Evolutionary conservation across 495 filamentous ascomycete species (phyloP).

Genomic region (Platismatia glauca): DNA sequence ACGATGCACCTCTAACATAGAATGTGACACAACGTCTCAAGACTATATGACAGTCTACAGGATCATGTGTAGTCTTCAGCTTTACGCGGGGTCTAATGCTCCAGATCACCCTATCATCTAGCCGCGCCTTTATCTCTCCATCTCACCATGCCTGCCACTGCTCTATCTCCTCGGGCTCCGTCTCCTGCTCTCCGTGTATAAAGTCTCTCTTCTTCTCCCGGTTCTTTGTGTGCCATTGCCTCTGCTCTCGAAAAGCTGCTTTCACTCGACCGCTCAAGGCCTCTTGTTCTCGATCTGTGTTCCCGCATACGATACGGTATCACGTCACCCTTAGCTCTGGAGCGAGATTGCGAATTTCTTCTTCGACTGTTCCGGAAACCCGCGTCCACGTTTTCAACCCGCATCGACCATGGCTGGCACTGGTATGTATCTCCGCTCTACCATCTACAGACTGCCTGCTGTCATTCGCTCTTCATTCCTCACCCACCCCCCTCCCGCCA

Average conservation of each 20-base stretch:
- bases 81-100: background rate
- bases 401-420: constrained; percentile 11
- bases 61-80: background rate
- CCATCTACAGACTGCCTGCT: constrained; percentile 7
- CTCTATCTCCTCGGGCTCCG: constrained; percentile 3
- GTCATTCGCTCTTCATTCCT: constrained; percentile 9
- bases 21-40: background rate
- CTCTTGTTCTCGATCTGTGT: constrained; percentile 1
- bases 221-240: background rate
- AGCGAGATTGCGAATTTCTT: background rate
- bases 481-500: background rate
- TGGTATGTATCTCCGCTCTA: constrained; percentile 15
- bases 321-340: background rate
- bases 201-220: background rate
- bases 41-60: background rate
- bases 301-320: background rate
- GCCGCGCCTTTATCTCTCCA: constrained; percentile 6
- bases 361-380: background rate
- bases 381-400: background rate
- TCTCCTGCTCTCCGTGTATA: background rate
- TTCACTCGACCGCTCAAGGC: background rate
- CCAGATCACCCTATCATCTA: constrained; percentile 8
- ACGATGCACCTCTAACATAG: background rate
- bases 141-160: background rate
- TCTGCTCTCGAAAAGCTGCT: background rate